Evolutionary conservation across 2,329 filamentous ascomycete species (phyloP).

Genomic region (Ustulina deusta): DNA sequence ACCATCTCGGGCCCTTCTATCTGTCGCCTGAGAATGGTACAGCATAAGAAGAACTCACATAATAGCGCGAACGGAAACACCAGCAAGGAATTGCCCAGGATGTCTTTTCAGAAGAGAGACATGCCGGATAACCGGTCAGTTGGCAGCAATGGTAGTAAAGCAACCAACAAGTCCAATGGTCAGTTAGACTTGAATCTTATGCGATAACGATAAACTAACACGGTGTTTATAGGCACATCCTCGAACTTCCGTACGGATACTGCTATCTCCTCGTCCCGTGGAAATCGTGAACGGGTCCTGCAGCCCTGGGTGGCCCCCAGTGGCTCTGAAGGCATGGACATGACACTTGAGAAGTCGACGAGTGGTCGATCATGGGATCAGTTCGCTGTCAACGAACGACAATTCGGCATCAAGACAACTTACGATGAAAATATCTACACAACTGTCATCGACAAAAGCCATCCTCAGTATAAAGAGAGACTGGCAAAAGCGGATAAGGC

Average conservation of each 20-base stretch:
- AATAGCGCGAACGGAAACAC: constrained; percentile 49
- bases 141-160: constrained; percentile 50
- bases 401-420: constrained; percentile 88
- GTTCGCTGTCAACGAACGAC: constrained; percentile 87
- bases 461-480: constrained; percentile 83
- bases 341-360: constrained; percentile 75
- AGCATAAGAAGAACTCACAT: constrained; percentile 50
- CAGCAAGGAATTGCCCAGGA: constrained; percentile 48
- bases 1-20: constrained; percentile 37
- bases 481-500: constrained; percentile 83
- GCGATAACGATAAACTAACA: constrained; percentile 32
- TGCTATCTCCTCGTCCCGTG: constrained; percentile 83
- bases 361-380: constrained; percentile 81
- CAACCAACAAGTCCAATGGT: constrained; percentile 58
- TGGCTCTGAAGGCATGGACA: constrained; percentile 70
- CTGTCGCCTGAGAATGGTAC: constrained; percentile 52
- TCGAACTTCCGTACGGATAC: constrained; percentile 85
- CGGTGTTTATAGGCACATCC: constrained; percentile 66
- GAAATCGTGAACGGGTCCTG: constrained; percentile 77
- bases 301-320: constrained; percentile 82
- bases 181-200: constrained; percentile 36
- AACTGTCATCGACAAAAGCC: constrained; percentile 84
- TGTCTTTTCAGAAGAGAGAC: constrained; percentile 51
- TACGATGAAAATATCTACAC: constrained; percentile 98
- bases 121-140: constrained; percentile 45